Evolutionary conservation across 1,284 basidiomycete species (phyloP).

Genomic region (Ceratobasidium sp.): DNA sequence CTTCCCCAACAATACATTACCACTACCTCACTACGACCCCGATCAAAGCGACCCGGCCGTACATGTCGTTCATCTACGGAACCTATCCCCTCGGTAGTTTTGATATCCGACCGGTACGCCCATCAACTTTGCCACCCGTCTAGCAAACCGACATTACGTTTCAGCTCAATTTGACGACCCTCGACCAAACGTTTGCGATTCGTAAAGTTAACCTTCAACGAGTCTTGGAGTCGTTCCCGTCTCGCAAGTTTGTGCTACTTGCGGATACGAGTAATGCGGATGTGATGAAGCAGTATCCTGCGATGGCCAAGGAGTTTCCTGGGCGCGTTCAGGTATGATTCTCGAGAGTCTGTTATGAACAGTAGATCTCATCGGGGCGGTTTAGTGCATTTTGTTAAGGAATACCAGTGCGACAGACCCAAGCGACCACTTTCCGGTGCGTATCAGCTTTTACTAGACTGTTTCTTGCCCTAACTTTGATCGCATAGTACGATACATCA

Average conservation of each 20-base stretch:
- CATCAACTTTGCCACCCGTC: no score
- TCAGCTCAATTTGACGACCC: constrained; percentile 38
- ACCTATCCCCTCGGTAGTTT: constrained; percentile 41
- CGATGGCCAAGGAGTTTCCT: constrained; percentile 38
- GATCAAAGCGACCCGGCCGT: constrained; percentile 31
- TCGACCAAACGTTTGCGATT: constrained; percentile 39
- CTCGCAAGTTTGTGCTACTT: constrained; percentile 41
- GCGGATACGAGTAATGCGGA: constrained; percentile 40
- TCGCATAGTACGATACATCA: constrained; percentile 40
- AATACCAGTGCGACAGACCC: constrained; percentile 42
- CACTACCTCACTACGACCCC: constrained; percentile 42
- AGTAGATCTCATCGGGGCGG: neutral
- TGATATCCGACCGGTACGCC: constrained; percentile 37
- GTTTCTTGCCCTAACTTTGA: neutral
- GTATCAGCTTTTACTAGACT: neutral
- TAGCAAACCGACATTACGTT: neutral
- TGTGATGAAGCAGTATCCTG: constrained; percentile 41
- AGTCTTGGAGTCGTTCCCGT: constrained; percentile 40
- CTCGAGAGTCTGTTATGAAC: neutral
- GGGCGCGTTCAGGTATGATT: constrained; percentile 36
- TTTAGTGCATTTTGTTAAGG: constrained; percentile 41
- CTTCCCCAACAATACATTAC: constrained; percentile 39
- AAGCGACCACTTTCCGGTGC: constrained; percentile 38
- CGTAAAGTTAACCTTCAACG: constrained; percentile 37
- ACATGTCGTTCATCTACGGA: constrained; percentile 40